Base-by-base conservation (phyloP, 495 filamentous ascomycete genomes). In the Penicillium tannophilum region DNA sequence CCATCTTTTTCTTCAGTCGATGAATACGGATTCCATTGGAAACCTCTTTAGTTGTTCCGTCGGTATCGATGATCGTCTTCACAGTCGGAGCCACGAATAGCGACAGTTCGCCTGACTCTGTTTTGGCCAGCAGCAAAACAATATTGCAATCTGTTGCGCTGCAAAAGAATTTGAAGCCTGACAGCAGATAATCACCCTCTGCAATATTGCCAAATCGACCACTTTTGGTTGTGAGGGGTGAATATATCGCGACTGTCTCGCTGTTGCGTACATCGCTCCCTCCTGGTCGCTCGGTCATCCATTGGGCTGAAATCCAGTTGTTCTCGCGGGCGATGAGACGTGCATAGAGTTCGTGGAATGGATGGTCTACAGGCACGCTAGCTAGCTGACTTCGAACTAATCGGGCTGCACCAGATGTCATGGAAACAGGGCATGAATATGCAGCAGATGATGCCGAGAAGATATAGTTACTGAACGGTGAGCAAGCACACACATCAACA, bases 151-250 rank as follows among this genome's bases (percentile, higher is more conserved):
- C 88, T 6, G 87, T 90, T 0, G 88, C 88, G 4, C 81, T 85
- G 23, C 85, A 88, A 71, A 91, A 90, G 83, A 86, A 90, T 63
- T 90, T 89, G 76, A 88, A 89, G 8, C 88, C 88, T 30, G 77
- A 77, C 52, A 91, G 73, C 23, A 71, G 60, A 43, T 71, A 73
- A 24, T 68, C 66, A 0, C 71, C 71, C 17, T 48, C 69, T 52
- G 43, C 68, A 55, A 20, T 70, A 57, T 30, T 62, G 46, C 47
- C 62, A 52, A 55, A 55, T 16, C 44, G 54, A 30, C 54, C 50
- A 5, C 51, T 47, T 43, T 47, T 65, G 35, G 36, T 55, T 49
- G 48, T 63, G 59, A 51, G 39, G 0, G 68, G 66, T 2, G 69
- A 66, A 52, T 70, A 63, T 8, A 65, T 78, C 28, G 78, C 89